A percentile compares a stretch with the other conserved stretches of the same genome.
Conservation (phyloP, 2,329 filamentous ascomycete species). For the Trichoderma asperellum region DNA sequence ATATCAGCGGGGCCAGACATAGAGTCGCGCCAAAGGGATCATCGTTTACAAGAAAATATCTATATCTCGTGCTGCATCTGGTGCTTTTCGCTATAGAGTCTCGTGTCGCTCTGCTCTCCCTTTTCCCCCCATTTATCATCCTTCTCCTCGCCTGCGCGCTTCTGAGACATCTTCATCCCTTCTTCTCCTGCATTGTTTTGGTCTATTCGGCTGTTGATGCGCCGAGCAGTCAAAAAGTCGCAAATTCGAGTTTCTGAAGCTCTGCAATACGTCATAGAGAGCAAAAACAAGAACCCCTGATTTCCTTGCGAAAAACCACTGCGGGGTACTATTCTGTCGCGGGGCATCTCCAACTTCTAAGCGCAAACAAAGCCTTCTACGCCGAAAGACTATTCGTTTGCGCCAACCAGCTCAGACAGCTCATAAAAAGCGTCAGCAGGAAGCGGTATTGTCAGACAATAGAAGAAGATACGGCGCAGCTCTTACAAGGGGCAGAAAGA, state of each 20-base stretch:
- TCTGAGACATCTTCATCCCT: neutral
- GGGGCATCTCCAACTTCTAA: neutral
- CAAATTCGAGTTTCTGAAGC: neutral
- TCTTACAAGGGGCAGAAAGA: neutral
- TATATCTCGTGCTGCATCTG: neutral
- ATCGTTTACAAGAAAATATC: neutral
- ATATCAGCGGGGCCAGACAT: slow-evolving; percentile 15
- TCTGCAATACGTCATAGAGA: slow-evolving; percentile 20
- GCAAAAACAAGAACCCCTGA: slow-evolving; percentile 15
- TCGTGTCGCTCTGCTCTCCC: neutral
- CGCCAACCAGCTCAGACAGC: neutral
- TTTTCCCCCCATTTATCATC: neutral
- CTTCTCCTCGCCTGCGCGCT: neutral
- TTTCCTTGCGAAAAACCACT: slow-evolving; percentile 11
- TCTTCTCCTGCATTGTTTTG: neutral
- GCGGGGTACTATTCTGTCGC: slow-evolving; percentile 18
- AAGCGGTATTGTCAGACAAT: neutral
- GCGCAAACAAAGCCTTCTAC: neutral
- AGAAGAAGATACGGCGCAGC: neutral
- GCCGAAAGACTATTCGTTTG: neutral
- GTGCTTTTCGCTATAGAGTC: neutral
- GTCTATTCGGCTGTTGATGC: neutral
- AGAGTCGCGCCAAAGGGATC: slow-evolving; percentile 14
- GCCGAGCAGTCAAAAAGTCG: neutral
- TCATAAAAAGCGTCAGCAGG: neutral